Conservation (phyloP, 805 yeast species). For the Yamadazyma phyllophila region DNA sequence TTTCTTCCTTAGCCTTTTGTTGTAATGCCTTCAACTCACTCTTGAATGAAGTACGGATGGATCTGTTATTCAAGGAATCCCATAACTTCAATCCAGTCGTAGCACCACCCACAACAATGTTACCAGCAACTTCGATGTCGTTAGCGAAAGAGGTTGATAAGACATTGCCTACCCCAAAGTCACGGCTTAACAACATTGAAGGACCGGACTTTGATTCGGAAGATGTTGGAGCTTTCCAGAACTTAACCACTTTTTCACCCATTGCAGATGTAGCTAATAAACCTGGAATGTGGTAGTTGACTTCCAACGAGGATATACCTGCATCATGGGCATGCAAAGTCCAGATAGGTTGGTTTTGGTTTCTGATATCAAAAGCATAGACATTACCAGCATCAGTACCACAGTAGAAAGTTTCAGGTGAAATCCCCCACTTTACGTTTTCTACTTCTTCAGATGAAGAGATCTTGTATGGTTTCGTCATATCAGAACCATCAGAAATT, state of each 20-base stretch:
- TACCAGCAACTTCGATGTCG: slow-evolving; percentile 83
- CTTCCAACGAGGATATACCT: slow-evolving; percentile 79
- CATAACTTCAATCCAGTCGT: slow-evolving; percentile 82
- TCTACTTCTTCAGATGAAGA: slow-evolving; percentile 80
- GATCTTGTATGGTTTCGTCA: slow-evolving; percentile 65
- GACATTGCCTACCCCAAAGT: slow-evolving; percentile 92
- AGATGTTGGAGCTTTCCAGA: slow-evolving; percentile 72
- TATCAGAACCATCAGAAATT: slow-evolving; percentile 54
- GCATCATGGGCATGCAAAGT: slow-evolving; percentile 96
- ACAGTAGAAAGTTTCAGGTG: slow-evolving; percentile 60
- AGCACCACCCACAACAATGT: slow-evolving; percentile 84
- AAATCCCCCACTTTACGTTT: slow-evolving; percentile 65
- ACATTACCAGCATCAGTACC: slow-evolving; percentile 92
- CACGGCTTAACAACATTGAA: slow-evolving; percentile 85
- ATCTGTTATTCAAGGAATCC: slow-evolving; percentile 82
- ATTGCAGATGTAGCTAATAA: slow-evolving; percentile 83
- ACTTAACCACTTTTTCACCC: slow-evolving; percentile 82
- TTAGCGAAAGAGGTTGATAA: slow-evolving; percentile 79
- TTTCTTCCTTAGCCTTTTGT: slow-evolving; percentile 54
- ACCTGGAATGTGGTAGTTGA: slow-evolving; percentile 66
- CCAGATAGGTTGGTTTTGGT: slow-evolving; percentile 75
- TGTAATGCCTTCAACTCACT: slow-evolving; percentile 56
- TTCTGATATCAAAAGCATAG: slow-evolving; percentile 83
- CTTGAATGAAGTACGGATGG: slow-evolving; percentile 70
- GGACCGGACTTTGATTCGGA: slow-evolving; percentile 46